A percentile compares a stretch with the other conserved stretches of the same genome.
phyloP scores from a whole-genome alignment of 2,329 filamentous ascomycete species.

The Alternaria burnsii region DNA sequence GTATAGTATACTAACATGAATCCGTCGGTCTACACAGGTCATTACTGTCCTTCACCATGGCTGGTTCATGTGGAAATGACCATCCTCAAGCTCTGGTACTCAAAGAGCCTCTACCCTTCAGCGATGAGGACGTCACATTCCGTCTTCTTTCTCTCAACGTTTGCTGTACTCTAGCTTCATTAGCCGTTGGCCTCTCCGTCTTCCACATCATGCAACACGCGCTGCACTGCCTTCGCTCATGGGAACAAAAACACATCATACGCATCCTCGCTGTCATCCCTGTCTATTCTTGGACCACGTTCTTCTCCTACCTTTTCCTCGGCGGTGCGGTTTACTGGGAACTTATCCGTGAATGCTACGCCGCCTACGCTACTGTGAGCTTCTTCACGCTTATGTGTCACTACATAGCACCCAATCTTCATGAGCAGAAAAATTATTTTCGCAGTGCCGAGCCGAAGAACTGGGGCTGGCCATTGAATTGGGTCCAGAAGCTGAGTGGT shows the following conservation, averaged over 20 bases:
- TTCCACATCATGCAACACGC: constrained; percentile 66
- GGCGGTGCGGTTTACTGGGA: constrained; percentile 81
- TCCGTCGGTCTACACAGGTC: background rate
- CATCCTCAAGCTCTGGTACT: background rate
- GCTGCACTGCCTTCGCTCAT: constrained; percentile 66
- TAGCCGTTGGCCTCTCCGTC: constrained; percentile 61
- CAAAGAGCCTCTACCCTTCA: background rate
- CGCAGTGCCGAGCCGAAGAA: constrained; percentile 70
- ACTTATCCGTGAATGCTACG: constrained; percentile 84
- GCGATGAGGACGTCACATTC: constrained; percentile 60
- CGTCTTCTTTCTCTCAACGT: constrained; percentile 65
- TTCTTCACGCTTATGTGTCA: constrained; percentile 86
- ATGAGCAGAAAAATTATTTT: constrained; percentile 85
- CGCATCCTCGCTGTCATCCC: constrained; percentile 90
- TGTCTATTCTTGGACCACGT: constrained; percentile 77
- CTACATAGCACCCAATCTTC: constrained; percentile 79
- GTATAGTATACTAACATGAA: background rate
- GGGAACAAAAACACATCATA: constrained; percentile 75
- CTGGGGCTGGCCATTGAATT: constrained; percentile 79
- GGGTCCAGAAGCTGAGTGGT: constrained; percentile 75
- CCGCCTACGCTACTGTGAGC: constrained; percentile 85
- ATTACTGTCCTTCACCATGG: background rate
- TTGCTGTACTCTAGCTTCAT: constrained; percentile 61
- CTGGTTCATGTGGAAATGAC: background rate
- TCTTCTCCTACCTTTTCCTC: constrained; percentile 78